phyloP scores from a whole-genome alignment of 1,139 yeast species.

The Protomyces arabidopsidicola region DNA sequence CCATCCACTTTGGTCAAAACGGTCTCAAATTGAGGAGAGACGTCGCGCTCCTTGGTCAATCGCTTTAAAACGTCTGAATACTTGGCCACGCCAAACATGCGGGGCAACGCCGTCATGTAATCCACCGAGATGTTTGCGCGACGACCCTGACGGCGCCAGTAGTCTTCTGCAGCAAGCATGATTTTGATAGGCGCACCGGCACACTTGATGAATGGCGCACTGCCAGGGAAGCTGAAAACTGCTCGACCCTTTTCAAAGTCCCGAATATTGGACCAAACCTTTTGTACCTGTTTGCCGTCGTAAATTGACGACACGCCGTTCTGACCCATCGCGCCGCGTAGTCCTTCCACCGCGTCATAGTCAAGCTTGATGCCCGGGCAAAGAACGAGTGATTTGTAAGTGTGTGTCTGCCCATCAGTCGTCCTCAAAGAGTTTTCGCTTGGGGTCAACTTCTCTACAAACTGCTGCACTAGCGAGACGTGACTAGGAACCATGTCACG shows the following conservation, averaged over 20 bases:
- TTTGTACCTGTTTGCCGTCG: constrained; percentile 13
- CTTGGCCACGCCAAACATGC: constrained; percentile 27
- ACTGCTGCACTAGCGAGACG: constrained; percentile 11
- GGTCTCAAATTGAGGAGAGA: constrained; percentile 18
- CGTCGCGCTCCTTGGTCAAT: constrained; percentile 15
- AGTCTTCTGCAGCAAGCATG: constrained; percentile 30
- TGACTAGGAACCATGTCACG: constrained; percentile 17
- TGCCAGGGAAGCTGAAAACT: constrained; percentile 27
- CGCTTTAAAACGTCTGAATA: constrained; percentile 27
- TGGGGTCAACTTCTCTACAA: constrained; percentile 13
- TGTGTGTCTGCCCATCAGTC: constrained; percentile 11
- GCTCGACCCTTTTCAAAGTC: constrained; percentile 22
- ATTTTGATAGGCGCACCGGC: constrained; percentile 30
- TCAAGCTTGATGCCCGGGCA: constrained; percentile 27
- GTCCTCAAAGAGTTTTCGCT: constrained; percentile 13
- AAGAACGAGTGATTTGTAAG: constrained; percentile 26
- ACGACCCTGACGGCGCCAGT: constrained; percentile 24
- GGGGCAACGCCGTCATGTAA: constrained; percentile 26
- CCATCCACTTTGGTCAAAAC: constrained; percentile 28
- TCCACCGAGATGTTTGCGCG: constrained; percentile 25
- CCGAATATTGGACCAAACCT: constrained; percentile 18
- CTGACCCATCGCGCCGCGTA: constrained; percentile 26
- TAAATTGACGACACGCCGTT: constrained; percentile 26
- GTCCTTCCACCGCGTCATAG: constrained; percentile 24
- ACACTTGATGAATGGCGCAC: constrained; percentile 26